Base-by-base conservation (phyloP, 2,329 filamentous ascomycete species). In the Fusarium gaditjirri region DNA sequence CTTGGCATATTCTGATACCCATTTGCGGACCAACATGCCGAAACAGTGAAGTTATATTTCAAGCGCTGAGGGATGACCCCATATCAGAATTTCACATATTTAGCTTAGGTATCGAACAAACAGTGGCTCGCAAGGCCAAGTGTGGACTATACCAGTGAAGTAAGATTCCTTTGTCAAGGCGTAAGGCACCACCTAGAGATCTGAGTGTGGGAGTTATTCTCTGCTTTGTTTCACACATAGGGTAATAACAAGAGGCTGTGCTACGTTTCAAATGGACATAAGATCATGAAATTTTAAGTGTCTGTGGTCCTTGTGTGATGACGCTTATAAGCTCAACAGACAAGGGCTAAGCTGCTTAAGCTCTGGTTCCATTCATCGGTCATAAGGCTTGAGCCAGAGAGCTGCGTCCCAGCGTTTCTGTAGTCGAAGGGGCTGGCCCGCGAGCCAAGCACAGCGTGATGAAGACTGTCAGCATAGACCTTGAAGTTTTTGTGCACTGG, bases 391-490 rank as follows among this genome's bases (percentile, higher is more conserved):
- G 52, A 64, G 53, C 60, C 35, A 55, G 27, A 61, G 46, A 59
- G 49, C 38, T 36, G 42, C 46, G 46, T 25, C 59, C 25, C 36
- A 46, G 61, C 41, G 54, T 55, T 52, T 43, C 43, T 59, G 33
- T 54, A 25, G 47, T 36, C 11, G 25, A 58, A 70, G 66, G 61
- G 65, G 68, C 61, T 42, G 61, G 39, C 52, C 63, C 66, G 68
- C 65, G 65, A 59, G 61, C 55, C 56, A 68, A 47, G 71, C 47
- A 59, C 65, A 69, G 57, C 52, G 61, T 64, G 61, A 65, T 70
- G 70, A 57, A 67, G 72, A 70, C 55, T 72, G 61, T 70, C 60
- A 58, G 73, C 68, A 77, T 75, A 53, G 73, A 65, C 73, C 72
- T 67, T 68, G 73, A 44, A 67, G 67, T 49, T 62, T 54, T 47